Conservation (phyloP, 441 rosid genomes). For the Mallotus repandus region DNA sequence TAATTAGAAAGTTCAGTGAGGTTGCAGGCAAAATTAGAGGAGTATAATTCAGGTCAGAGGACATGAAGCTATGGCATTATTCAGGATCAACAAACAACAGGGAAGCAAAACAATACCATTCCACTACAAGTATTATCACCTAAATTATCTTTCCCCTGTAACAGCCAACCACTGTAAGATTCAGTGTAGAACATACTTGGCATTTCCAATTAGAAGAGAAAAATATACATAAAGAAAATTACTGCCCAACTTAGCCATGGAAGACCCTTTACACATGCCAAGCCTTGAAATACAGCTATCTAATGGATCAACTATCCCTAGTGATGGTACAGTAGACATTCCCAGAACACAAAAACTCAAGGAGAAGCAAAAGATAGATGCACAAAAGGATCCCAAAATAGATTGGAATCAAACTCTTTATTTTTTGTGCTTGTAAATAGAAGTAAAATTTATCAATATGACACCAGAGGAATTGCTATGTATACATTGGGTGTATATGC, state of each 20-base stretch:
- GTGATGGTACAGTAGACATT: too few species aligned
- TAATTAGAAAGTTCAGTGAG: conserved; percentile 13
- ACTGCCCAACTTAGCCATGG: background rate
- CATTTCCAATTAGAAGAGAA: background rate
- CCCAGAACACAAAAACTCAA: too few species aligned
- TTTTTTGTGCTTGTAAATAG: too few species aligned
- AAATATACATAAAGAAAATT: background rate
- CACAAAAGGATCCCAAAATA: too few species aligned
- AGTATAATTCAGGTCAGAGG: background rate
- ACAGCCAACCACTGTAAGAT: background rate
- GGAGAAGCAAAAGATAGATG: too few species aligned
- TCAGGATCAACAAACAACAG: background rate
- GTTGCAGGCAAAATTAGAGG: background rate
- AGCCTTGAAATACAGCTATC: too few species aligned
- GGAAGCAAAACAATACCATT: background rate
- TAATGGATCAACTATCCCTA: too few species aligned
- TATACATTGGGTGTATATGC: too few species aligned
- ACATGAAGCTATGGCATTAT: background rate
- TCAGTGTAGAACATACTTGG: background rate
- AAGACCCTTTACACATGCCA: too few species aligned
- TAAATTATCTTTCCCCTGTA: background rate
- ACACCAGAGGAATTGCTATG: too few species aligned
- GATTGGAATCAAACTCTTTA: too few species aligned
- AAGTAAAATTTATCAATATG: too few species aligned
- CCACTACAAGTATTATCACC: background rate